A percentile compares a stretch with the other conserved stretches of the same genome.
Evolutionary conservation across 257 asterid genomes (phyloP).

Genomic region (Prunella vulgaris): DNA sequence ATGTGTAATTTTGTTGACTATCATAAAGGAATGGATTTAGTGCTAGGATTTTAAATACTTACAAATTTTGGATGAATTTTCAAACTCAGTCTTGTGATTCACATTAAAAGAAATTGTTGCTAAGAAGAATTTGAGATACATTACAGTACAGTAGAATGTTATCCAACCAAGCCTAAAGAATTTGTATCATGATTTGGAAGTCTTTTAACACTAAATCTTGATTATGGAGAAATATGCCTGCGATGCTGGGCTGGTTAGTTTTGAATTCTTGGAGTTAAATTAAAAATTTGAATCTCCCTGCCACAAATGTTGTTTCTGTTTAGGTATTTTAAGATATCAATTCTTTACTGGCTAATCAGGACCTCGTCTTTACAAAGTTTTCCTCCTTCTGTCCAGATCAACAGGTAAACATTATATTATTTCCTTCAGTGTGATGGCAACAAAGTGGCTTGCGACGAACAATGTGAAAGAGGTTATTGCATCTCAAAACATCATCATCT

Average conservation of each 20-base stretch:
- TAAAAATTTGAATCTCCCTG: neutral
- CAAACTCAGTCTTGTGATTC: neutral
- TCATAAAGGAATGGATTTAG: neutral
- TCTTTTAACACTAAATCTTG: neutral
- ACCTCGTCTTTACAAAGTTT: neutral
- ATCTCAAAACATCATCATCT: conserved; percentile 8
- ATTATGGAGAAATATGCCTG: neutral
- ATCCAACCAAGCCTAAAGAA: neutral
- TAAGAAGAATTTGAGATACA: neutral
- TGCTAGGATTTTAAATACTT: neutral
- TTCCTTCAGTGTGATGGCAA: neutral
- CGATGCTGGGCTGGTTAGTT: neutral
- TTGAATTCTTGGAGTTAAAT: neutral
- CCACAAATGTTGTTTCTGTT: neutral
- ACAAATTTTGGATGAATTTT: neutral
- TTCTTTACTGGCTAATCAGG: neutral
- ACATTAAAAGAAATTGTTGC: neutral
- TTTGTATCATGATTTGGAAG: neutral
- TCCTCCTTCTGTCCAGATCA: conserved; percentile 30
- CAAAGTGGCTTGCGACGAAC: conserved; percentile 13
- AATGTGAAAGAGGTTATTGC: neutral
- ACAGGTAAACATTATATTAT: conserved; percentile 30
- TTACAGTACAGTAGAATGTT: neutral
- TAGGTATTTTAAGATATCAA: neutral
- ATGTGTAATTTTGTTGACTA: neutral